Evolutionary conservation across 306 rosid genomes (phyloP).

Genomic region (Albizia julibrissin): DNA sequence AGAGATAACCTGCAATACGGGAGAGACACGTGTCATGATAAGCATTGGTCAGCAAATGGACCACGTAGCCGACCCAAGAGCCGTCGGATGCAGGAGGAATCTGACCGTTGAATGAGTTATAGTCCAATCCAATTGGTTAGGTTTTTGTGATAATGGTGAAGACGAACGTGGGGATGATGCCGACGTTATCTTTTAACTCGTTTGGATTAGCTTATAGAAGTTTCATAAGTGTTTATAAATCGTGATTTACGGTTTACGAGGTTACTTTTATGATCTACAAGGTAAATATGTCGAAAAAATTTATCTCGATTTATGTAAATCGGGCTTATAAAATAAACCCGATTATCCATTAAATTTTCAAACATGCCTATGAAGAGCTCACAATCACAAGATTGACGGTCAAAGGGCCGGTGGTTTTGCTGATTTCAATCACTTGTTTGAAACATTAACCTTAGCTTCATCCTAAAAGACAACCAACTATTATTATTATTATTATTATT

Average conservation of each 20-base stretch:
- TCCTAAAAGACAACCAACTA: neutral
- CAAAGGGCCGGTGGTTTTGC: constrained; percentile 9
- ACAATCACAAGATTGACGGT: neutral
- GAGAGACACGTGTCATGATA: neutral
- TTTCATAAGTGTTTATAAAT: too few relatives aligned
- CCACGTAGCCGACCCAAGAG: neutral
- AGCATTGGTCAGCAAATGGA: neutral
- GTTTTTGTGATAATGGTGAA: neutral
- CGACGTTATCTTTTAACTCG: too few relatives aligned
- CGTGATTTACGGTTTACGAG: too few relatives aligned
- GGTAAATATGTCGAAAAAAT: too few relatives aligned
- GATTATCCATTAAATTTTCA: too few relatives aligned
- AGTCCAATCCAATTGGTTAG: neutral
- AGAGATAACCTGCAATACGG: neutral
- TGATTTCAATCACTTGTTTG: neutral
- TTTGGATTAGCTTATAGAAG: too few relatives aligned
- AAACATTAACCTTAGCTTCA: neutral
- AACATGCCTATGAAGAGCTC: neutral
- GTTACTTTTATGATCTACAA: too few relatives aligned
- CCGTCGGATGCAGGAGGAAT: neutral
- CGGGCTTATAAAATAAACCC: too few relatives aligned
- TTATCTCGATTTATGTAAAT: too few relatives aligned
- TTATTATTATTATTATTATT: neutral
- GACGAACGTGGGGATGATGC: neutral
- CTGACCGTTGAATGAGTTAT: neutral